phyloP scores from a whole-genome alignment of 2,329 filamentous ascomycete genomes.

The Penicillium sp. region DNA sequence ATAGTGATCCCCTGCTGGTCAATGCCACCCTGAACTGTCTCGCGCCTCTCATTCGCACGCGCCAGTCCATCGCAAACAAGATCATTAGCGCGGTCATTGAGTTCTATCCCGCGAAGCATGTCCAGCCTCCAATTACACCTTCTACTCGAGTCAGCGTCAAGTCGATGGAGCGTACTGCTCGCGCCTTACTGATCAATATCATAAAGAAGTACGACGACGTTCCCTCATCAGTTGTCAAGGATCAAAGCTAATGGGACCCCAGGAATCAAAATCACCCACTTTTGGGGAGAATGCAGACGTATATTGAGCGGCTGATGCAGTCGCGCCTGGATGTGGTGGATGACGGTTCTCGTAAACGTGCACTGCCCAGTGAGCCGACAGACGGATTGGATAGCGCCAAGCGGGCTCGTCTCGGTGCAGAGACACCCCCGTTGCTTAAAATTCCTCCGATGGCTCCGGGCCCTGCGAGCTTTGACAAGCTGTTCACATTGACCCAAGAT shows the following conservation, averaged over 20 bases:
- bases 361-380: slow-evolving; percentile 62
- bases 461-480: slow-evolving; percentile 70
- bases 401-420: slow-evolving; percentile 63
- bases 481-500: slow-evolving; percentile 81
- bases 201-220: slow-evolving; percentile 61
- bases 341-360: slow-evolving; percentile 69
- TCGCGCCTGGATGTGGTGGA: slow-evolving; percentile 74
- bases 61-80: slow-evolving; percentile 74
- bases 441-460: slow-evolving; percentile 70
- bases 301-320: slow-evolving; percentile 76
- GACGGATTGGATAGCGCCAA: slow-evolving; percentile 73
- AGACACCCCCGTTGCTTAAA: slow-evolving; percentile 46
- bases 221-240: background rate
- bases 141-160: slow-evolving; percentile 75
- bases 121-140: slow-evolving; percentile 69
- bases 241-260: slow-evolving; percentile 18
- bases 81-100: slow-evolving; percentile 79
- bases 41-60: slow-evolving; percentile 72
- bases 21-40: slow-evolving; percentile 89
- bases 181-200: slow-evolving; percentile 76
- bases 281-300: slow-evolving; percentile 73
- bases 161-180: slow-evolving; percentile 91
- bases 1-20: slow-evolving; percentile 77
- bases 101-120: slow-evolving; percentile 85
- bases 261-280: slow-evolving; percentile 78